Evolutionary conservation across 2,329 filamentous ascomycete genomes (phyloP).

Genomic region (Byssochlamys sp.): DNA sequence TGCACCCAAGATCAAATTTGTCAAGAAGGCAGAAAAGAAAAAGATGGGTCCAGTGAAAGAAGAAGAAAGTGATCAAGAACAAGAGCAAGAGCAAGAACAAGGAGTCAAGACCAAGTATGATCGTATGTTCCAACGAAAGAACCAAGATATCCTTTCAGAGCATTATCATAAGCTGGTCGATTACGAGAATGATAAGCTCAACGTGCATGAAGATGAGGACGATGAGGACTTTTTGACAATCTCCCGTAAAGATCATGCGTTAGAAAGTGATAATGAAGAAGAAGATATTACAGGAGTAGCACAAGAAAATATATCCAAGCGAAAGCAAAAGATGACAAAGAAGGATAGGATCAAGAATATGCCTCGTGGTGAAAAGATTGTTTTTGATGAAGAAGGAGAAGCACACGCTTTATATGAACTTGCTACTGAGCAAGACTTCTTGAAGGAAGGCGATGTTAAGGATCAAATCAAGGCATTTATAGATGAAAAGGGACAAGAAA

Average conservation of each 20-base stretch:
- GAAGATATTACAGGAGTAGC: conserved; percentile 56
- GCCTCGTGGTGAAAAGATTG: conserved; percentile 70
- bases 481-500: conserved; percentile 61
- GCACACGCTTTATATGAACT: conserved; percentile 80
- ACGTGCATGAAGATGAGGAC: conserved; percentile 48
- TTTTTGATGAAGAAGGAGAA: conserved; percentile 87
- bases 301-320: conserved; percentile 88
- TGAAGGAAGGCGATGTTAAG: conserved; percentile 62
- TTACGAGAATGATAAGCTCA: conserved; percentile 42
- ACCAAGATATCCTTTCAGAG: conserved; percentile 87
- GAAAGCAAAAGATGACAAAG: conserved; percentile 88
- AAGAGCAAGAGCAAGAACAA: too few species aligned
- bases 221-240: conserved; percentile 78
- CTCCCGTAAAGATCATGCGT: conserved; percentile 53
- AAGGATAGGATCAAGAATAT: conserved; percentile 88
- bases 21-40: conserved; percentile 58
- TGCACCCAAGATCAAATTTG: conserved; percentile 83
- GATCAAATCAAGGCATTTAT: conserved; percentile 69
- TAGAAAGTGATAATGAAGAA: conserved; percentile 33
- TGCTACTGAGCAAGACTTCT: conserved; percentile 73
- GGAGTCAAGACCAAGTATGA: conserved; percentile 88
- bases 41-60: conserved; percentile 34
- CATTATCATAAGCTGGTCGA: conserved; percentile 83
- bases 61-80: conserved; percentile 49
- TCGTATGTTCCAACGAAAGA: conserved; percentile 92